Evolutionary conservation across 768 basidiomycete genomes (phyloP), one percentile per base, ranked within the genome.

Genomic region (Dioszegia hungarica): DNA sequence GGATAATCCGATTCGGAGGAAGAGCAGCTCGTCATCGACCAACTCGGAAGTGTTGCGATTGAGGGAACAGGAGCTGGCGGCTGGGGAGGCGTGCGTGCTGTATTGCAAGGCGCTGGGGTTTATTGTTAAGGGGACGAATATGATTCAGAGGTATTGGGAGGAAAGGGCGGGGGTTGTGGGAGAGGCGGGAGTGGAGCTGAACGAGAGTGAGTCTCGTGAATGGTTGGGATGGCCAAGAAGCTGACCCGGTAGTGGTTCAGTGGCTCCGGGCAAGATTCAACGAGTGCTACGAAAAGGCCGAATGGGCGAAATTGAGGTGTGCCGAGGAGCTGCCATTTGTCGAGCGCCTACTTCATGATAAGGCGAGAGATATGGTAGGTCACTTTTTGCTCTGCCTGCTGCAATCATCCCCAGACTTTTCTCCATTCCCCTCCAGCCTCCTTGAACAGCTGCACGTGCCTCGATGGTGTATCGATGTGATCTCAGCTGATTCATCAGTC

Each of bases 221-320:
- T 34, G 1, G 22, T 51, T 5, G 22, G 36, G 31, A n/a, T 24
- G 28, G 25, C 15, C 22, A 9, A 22, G 28, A 46, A n/a, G 39
- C 49, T 56, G 55, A 56, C 34, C 25, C 14, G 2, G 17, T 56
- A 78, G 79, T 78, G 59, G 77, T 79, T 0, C 79, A 84, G 50
- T 99, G 92, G 93, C 92, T 95, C 78, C 89, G 88, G 70, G 85
- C 86, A 12, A 87, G 91, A 61, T 99, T 95, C 75, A 84, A 92
- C 67, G 92, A 93, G 72, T 94, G 90, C 69, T 89, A 89, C 68
- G 91, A 94, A 57, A 88, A 93, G 37, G 89, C 90, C 17, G 86
- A 89, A 44, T 78, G 76, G 64, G 75, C 76, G 2, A 79, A 78
- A 64, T 56, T 68, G 17, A 66, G 75, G 12, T 75, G 74, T 75